phyloP scores from a whole-genome alignment of 2,329 filamentous ascomycete genomes.

The Reticulascus tulasneorum region DNA sequence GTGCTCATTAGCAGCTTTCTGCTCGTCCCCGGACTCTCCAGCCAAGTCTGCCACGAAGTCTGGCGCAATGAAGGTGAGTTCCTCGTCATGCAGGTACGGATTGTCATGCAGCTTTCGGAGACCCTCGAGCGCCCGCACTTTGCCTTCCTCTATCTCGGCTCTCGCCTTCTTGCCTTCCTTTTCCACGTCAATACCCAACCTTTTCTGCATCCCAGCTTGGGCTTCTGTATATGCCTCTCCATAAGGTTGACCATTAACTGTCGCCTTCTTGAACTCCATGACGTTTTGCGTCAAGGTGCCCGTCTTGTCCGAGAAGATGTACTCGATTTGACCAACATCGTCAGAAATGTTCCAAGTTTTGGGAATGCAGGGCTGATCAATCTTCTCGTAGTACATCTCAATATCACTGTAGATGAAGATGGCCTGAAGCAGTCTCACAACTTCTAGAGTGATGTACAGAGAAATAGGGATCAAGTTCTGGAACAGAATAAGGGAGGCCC shows the following conservation, averaged over 20 bases:
- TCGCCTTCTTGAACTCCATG: slow-evolving; percentile 99
- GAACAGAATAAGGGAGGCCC: slow-evolving; percentile 89
- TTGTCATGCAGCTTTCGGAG: slow-evolving; percentile 81
- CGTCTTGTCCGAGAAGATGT: slow-evolving; percentile 96
- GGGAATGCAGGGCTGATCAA: slow-evolving; percentile 92
- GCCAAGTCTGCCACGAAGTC: slow-evolving; percentile 81
- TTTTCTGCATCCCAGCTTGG: slow-evolving; percentile 91
- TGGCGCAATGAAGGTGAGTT: slow-evolving; percentile 87
- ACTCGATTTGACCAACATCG: slow-evolving; percentile 96
- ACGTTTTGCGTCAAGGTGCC: slow-evolving; percentile 88
- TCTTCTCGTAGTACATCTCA: slow-evolving; percentile 93
- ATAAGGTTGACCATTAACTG: slow-evolving; percentile 92
- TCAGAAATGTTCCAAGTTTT: slow-evolving; percentile 99
- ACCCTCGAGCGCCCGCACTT: slow-evolving; percentile 65
- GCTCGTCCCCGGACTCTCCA: slow-evolving; percentile 71
- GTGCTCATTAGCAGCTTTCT: slow-evolving; percentile 72
- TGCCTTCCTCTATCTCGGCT: slow-evolving; percentile 75
- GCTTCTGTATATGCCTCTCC: slow-evolving; percentile 98
- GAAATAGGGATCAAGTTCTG: slow-evolving; percentile 99
- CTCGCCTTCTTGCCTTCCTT: slow-evolving; percentile 69
- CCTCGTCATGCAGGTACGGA: slow-evolving; percentile 83
- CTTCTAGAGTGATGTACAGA: slow-evolving; percentile 94
- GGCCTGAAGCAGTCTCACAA: slow-evolving; percentile 87
- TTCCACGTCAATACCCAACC: slow-evolving; percentile 82
- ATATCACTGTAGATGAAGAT: slow-evolving; percentile 97